These are phyloP conservation scores for Penicillium occitanis DNA, from an alignment of 2,329 filamentous ascomycete species.

Conservation along the genomic window DNA sequence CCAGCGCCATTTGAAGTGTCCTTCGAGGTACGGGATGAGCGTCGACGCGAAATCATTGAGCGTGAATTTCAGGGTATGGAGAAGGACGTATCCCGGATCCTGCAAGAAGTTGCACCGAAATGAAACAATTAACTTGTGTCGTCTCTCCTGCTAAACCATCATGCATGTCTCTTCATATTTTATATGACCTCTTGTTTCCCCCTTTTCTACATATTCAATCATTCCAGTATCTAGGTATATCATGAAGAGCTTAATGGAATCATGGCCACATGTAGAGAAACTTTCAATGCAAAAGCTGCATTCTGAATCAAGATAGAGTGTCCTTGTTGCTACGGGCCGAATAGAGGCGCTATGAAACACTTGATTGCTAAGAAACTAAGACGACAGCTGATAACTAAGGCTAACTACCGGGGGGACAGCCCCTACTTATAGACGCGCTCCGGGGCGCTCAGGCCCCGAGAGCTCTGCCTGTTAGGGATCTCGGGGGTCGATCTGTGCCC, in stretches of 20 bases:
- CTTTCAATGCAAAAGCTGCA: neutral
- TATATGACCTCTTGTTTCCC: too few species aligned
- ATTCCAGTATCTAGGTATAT: neutral
- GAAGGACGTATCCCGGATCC: neutral
- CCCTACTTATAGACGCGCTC: too few species aligned
- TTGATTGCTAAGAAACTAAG: too few species aligned
- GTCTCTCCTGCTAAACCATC: neutral
- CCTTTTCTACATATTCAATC: too few species aligned
- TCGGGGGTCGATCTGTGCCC: too few species aligned
- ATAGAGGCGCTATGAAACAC: too few species aligned
- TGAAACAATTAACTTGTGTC: neutral
- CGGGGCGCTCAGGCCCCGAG: too few species aligned
- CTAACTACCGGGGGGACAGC: too few species aligned
- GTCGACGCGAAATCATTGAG: neutral
- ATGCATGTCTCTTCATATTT: neutral
- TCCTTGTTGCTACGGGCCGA: neutral
- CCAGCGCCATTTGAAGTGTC: constrained; percentile 31
- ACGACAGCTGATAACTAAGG: too few species aligned
- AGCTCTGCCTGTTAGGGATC: too few species aligned
- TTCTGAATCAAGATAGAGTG: neutral
- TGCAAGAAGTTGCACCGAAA: neutral
- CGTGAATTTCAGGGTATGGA: neutral
- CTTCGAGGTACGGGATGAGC: neutral
- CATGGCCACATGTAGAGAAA: neutral
- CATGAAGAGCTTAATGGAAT: neutral